Base-by-base conservation (phyloP, 2,329 filamentous ascomycete species). In the Sporothrix euskadiensis region DNA sequence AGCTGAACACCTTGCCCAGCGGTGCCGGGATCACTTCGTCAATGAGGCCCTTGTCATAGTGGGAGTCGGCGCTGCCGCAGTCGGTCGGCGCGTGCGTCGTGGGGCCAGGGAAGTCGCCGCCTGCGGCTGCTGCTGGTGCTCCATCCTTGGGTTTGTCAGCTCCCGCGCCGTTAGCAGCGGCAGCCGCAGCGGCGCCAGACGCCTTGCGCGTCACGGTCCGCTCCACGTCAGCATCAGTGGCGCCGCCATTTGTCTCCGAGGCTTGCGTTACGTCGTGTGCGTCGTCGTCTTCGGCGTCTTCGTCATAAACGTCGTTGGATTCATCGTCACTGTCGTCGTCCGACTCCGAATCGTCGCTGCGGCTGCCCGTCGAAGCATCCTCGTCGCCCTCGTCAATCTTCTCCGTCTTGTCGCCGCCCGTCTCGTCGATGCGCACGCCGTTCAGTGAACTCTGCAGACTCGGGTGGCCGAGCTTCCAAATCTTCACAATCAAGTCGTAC, bases 391-490 rank as follows among this genome's bases (percentile, higher is more conserved):
- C 81, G 54, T 92, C 91, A 35, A 91, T 86, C 81, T 97, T 96
- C 78, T 97, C 94, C 0, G 94, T 97, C 83, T 96, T 97, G 81
- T 98, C 94, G 30, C 94, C 94, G 6, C 93, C 92, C 0, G 89
- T 91, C 75, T 93, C 90, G 76, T 94, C 92, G 3, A 98, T 86
- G 14, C 89, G 88, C 12, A 97, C 93, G 2, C 96, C 95, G 76
- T 98, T 98, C 3, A 97, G 85, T 4, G 94, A 97, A 80, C 94
- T 97, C 81, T 94, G 93, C 41, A 99, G 83, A 72, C 94, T 93
- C 1, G 96, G 95, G 80, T 99, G 96, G 19, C 93, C 96, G 41
- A 98, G 91, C 81, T 97, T 97, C 96, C 96, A 99, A 74, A 99
- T 98, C 74, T 97, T 97, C 77, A 99, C 92, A 80, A 99, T 94